Conservation (phyloP, 2,329 filamentous ascomycete genomes). For the Fusarium kyushuense region DNA sequence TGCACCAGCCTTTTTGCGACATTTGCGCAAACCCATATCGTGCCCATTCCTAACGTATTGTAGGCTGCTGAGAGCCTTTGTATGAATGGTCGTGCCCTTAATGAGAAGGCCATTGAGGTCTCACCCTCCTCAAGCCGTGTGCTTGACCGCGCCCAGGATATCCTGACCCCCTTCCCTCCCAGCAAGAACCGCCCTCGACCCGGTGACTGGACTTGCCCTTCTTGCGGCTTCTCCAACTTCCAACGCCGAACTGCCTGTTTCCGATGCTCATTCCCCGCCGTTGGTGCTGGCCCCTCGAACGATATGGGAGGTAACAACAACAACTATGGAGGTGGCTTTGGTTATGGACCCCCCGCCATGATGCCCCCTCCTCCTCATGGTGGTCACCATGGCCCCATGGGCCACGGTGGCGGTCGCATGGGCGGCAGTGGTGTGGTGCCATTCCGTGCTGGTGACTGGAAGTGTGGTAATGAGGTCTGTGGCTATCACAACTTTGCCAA, state of each 20-base stretch:
- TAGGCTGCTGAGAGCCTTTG: conserved; percentile 97
- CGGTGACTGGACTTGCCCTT: conserved; percentile 98
- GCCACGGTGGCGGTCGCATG: conserved; percentile 75
- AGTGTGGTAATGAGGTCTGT: conserved; percentile 96
- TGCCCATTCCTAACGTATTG: conserved; percentile 25
- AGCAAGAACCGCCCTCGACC: conserved; percentile 98
- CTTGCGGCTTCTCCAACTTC: conserved; percentile 99
- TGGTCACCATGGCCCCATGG: conserved; percentile 68
- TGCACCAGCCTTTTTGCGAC: neutral
- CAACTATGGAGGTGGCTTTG: conserved; percentile 64
- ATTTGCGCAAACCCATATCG: neutral
- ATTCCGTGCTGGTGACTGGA: conserved; percentile 99
- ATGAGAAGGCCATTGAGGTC: conserved; percentile 99
- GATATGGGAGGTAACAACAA: conserved; percentile 77
- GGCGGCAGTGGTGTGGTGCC: conserved; percentile 89
- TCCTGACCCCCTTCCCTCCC: conserved; percentile 95
- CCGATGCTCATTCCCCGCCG: conserved; percentile 98
- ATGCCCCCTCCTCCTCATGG: conserved; percentile 81
- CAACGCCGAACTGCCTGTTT: conserved; percentile 98
- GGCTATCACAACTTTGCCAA: conserved; percentile 99
- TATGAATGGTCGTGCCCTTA: conserved; percentile 98
- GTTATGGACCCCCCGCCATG: conserved; percentile 79
- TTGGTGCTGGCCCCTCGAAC: conserved; percentile 78
- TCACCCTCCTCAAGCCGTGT: conserved; percentile 97
- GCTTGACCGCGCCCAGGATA: conserved; percentile 93